Evolutionary conservation across 106 monocot genomes (phyloP).

Genomic region (Platanthera zijinensis): DNA sequence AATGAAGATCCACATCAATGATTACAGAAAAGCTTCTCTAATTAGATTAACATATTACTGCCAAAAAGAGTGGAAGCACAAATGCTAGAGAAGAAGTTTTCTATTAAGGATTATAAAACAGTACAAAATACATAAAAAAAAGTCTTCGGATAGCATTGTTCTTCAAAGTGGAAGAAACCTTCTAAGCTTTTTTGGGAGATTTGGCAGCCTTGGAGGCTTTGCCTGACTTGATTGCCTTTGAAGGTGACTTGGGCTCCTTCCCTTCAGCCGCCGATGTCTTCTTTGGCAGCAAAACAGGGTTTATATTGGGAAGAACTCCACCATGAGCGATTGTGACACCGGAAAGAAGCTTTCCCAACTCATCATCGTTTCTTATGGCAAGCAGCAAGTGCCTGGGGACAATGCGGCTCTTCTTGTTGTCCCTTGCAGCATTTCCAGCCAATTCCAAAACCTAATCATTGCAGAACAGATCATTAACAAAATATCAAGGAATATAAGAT

Average conservation of each 20-base stretch:
- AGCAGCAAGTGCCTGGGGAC: slow-evolving; percentile 1
- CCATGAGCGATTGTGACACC: slow-evolving; percentile 3
- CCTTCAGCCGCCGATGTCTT: background rate
- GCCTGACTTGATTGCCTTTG: background rate
- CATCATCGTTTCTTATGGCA: slow-evolving; percentile 1
- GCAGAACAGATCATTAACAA: background rate
- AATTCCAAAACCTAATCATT: slow-evolving; percentile 1
- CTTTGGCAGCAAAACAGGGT: slow-evolving; percentile 5
- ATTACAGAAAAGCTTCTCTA: too few relatives aligned
- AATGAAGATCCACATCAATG: too few relatives aligned
- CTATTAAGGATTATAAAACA: too few relatives aligned
- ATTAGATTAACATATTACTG: too few relatives aligned
- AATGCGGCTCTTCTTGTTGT: slow-evolving; percentile 8
- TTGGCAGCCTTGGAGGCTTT: background rate
- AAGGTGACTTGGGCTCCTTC: background rate
- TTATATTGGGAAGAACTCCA: slow-evolving; percentile 6
- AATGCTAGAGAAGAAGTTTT: too few relatives aligned
- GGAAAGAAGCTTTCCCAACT: slow-evolving; percentile 3
- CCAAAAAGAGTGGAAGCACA: too few relatives aligned
- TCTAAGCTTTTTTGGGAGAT: background rate
- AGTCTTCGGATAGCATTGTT: too few relatives aligned
- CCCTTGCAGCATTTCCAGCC: slow-evolving; percentile 3
- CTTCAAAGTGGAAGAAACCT: background rate
- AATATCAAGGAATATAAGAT: background rate
- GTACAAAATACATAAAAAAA: too few relatives aligned